A percentile compares a stretch with the other conserved stretches of the same genome.
These are phyloP conservation scores for Piloderma croceum DNA, from an alignment of 768 basidiomycete species.

Conservation along the genomic window DNA sequence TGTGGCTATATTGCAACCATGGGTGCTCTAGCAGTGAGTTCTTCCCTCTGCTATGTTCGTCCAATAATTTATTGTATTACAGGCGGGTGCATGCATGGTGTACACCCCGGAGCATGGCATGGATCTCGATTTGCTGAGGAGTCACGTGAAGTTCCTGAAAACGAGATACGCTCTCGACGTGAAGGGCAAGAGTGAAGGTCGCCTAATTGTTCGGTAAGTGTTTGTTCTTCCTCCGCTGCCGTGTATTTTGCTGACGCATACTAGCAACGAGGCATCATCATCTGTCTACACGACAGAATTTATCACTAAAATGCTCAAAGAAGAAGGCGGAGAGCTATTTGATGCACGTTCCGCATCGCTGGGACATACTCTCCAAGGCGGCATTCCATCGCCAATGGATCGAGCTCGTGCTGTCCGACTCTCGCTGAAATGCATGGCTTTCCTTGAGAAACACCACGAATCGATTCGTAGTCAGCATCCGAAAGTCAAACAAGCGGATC, in stretches of 20 bases:
- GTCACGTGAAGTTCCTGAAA: constrained; percentile 86
- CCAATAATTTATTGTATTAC: not conserved
- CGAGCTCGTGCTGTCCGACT: constrained; percentile 87
- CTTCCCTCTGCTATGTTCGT: too few species aligned
- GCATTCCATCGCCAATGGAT: constrained; percentile 91
- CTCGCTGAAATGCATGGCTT: constrained; percentile 88
- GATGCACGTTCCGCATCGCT: constrained; percentile 94
- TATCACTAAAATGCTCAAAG: constrained; percentile 89
- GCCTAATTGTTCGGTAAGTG: constrained; percentile 82
- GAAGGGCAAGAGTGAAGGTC: constrained; percentile 87
- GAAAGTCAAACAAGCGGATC: constrained; percentile 49
- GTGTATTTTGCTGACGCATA: constrained; percentile 3
- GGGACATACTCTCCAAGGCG: constrained; percentile 95
- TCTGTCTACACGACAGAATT: constrained; percentile 87
- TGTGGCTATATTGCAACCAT: constrained; percentile 95
- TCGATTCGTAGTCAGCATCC: constrained; percentile 43
- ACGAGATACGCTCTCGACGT: constrained; percentile 79
- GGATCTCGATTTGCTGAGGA: constrained; percentile 69
- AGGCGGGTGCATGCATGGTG: constrained; percentile 89
- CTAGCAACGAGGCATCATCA: constrained; percentile 82
- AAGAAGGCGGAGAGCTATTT: constrained; percentile 89
- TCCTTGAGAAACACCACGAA: constrained; percentile 80
- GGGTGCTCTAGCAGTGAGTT: constrained; percentile 88
- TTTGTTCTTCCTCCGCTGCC: not conserved
- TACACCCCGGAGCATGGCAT: constrained; percentile 95